These are phyloP conservation scores for Lotus japonicus DNA, from an alignment of 306 rosid genomes.

Conservation along the genomic window DNA sequence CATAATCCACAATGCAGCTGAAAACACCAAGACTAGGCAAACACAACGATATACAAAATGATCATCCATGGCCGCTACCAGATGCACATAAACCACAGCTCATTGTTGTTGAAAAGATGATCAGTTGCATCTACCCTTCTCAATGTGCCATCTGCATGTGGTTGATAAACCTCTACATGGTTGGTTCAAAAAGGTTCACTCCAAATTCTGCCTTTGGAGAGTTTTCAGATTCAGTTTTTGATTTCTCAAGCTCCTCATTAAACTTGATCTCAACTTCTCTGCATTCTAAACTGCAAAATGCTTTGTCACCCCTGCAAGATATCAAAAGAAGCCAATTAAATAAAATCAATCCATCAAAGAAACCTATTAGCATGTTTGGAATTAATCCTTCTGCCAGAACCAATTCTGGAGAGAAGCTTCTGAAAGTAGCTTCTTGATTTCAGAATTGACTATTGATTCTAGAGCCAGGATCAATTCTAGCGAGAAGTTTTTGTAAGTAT, in stretches of 20 bases:
- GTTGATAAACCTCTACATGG: conserved; percentile 28
- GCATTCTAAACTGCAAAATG: conserved; percentile 81
- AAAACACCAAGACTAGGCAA: conserved; percentile 33
- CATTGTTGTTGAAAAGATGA: conserved; percentile 51
- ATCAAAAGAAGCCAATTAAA: not conserved
- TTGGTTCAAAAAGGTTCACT: conserved; percentile 38
- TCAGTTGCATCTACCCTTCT: conserved; percentile 41
- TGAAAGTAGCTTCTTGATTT: too few species aligned
- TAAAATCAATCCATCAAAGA: not conserved
- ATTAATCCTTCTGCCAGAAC: too few species aligned
- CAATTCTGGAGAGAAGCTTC: too few species aligned
- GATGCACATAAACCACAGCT: conserved; percentile 75
- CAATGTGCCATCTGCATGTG: conserved; percentile 22
- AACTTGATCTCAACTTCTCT: conserved; percentile 65
- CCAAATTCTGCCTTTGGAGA: conserved; percentile 31
- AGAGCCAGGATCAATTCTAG: too few species aligned
- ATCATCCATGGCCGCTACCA: conserved; percentile 88
- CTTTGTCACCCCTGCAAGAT: conserved; percentile 73
- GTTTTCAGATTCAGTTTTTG: conserved; percentile 26
- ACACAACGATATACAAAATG: conserved; percentile 80
- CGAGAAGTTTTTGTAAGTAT: too few species aligned
- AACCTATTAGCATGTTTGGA: not conserved
- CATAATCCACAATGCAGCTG: conserved; percentile 40
- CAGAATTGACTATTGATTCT: too few species aligned
- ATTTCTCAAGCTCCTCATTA: conserved; percentile 61